These are phyloP conservation scores for Eucalyptus pauciflora DNA, from an alignment of 345 rosid genomes.

Conservation along the genomic window DNA sequence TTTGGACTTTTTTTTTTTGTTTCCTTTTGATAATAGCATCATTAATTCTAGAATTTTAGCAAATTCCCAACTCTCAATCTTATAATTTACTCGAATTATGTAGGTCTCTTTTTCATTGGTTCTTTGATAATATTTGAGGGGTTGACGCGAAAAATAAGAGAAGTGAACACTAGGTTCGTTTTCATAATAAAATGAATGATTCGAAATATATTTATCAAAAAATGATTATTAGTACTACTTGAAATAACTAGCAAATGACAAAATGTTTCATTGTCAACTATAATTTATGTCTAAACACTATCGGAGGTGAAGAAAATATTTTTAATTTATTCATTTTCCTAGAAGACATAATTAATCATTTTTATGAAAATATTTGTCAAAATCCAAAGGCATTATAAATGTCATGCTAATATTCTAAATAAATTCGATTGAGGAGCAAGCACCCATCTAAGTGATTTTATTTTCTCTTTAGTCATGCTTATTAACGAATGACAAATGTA, in stretches of 20 bases:
- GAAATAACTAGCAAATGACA: background rate
- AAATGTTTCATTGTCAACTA: fast-evolving
- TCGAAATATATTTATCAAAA: fast-evolving
- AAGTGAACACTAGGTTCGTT: fast-evolving
- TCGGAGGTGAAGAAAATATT: fast-evolving
- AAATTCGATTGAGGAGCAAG: background rate
- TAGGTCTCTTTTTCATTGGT: background rate
- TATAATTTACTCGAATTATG: background rate
- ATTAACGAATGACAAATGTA: background rate
- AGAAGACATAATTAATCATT: fast-evolving
- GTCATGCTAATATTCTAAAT: fast-evolving
- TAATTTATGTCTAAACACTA: fast-evolving
- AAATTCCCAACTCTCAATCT: background rate
- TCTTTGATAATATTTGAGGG: background rate
- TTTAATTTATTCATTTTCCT: background rate
- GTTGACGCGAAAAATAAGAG: fast-evolving
- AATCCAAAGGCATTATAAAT: fast-evolving
- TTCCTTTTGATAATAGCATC: fast-evolving
- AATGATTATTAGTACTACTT: background rate
- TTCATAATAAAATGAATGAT: background rate
- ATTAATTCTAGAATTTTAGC: background rate
- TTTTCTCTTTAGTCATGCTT: background rate
- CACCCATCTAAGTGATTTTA: background rate
- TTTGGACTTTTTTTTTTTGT: too few relatives aligned
- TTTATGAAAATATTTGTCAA: fast-evolving